These are phyloP conservation scores for Tilletia caries DNA, from an alignment of 1,284 basidiomycete genomes.

Conservation along the genomic window DNA sequence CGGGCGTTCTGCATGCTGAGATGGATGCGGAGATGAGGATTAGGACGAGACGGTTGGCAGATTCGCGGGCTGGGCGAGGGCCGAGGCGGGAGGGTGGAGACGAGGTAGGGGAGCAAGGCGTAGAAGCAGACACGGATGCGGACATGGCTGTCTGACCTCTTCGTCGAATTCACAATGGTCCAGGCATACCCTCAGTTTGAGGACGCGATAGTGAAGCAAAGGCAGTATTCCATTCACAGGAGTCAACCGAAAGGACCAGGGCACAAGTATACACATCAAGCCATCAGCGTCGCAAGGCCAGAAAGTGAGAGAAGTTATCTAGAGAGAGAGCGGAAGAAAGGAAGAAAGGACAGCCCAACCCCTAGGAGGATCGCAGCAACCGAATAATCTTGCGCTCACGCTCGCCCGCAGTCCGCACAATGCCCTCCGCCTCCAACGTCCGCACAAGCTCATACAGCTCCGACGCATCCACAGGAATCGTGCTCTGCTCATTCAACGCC, in stretches of 20 bases:
- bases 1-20: conserved; percentile 73
- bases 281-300: not conserved
- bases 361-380: not conserved
- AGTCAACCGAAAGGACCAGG: too few species aligned
- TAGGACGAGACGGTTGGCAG: conserved; percentile 58
- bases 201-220: not conserved
- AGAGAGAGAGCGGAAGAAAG: not conserved
- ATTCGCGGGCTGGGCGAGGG: not conserved
- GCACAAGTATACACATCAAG: too few species aligned
- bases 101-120: not conserved
- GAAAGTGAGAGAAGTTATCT: not conserved
- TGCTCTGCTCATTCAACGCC: conserved; percentile 45
- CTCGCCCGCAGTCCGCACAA: conserved; percentile 45
- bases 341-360: not conserved
- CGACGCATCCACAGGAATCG: conserved; percentile 38
- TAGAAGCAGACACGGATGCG: not conserved
- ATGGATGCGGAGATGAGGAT: conserved; percentile 72
- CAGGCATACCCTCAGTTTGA: too few species aligned
- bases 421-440: conserved; percentile 42
- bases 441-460: conserved; percentile 45
- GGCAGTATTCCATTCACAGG: not conserved
- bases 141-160: not conserved
- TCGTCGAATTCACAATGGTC: too few species aligned
- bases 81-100: not conserved
- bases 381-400: conserved; percentile 48